Base-by-base conservation (phyloP, 306 rosid genomes). In the Lotus japonicus region DNA sequence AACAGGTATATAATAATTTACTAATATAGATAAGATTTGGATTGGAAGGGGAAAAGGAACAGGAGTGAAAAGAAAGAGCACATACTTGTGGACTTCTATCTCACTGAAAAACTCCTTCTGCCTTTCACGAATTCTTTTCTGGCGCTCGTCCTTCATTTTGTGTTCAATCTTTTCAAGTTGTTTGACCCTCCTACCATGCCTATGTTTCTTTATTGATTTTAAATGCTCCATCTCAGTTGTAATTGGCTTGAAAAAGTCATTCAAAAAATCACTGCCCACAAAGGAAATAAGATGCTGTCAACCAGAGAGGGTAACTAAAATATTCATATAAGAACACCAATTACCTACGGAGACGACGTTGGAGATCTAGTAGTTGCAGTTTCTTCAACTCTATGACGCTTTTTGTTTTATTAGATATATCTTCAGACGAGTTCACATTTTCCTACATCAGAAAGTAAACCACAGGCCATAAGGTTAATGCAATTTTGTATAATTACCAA, bases 61-160 rank as follows among this genome's bases (percentile, higher is more conserved):
- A 31, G 10, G 35, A 50, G 33, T 18, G 13, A 35, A 19, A 28
- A 11, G 39, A 58, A 66, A 52, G 49, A 61, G 16, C 49, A 75
- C 97, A 11, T 89, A 92, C 97, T 92, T 92, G 96, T 92, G 97
- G 72, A 87, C 84, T 79, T 92, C 97, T 56, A 92, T 81, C 88
- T 92, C 97, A n/a, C 86, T 64, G 65, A 92, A 92, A 79, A 92
- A 92, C 53, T 92, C 97, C 85, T 89, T 92, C 81, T 92, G 97
- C 73, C 97, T 85, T 78, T 92, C 96, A 17, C 96, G 96, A 46
- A 87, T 85, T 72, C 97, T 81, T 86, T 92, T 92, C 73, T 87
- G 97, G 61, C 97, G 92, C 84, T 92, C 97, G 79, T 92, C 97
- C 86, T 82, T 92, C 97, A 92, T 92, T 82, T 83, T 92, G 77